Evolutionary conservation across 176 grass and related monocot genomes (phyloP).

Genomic region (Oropetium thomaeum): DNA sequence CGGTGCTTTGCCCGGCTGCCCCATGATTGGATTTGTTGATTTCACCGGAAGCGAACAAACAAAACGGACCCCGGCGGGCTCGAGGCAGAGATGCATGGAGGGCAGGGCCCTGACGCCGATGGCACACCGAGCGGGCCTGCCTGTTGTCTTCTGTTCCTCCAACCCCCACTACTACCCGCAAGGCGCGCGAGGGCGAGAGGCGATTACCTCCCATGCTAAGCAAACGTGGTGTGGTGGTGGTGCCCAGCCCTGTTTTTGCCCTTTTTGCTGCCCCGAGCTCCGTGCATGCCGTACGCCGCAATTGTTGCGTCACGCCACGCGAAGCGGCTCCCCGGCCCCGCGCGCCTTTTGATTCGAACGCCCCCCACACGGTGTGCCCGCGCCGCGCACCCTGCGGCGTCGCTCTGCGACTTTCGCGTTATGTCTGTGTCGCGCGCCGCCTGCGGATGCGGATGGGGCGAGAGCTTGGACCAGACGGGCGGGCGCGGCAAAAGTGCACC

Average conservation of each 20-base stretch:
- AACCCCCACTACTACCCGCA: neutral
- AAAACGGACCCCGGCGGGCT: neutral
- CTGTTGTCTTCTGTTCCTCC: neutral
- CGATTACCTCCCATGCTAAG: conserved; percentile 56
- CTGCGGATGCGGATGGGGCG: too few relatives aligned
- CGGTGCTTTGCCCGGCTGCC: neutral
- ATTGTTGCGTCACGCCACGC: too few relatives aligned
- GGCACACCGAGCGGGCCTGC: neutral
- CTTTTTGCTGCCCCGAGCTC: neutral
- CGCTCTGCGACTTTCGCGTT: too few relatives aligned
- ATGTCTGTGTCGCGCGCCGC: too few relatives aligned
- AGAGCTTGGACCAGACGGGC: too few relatives aligned
- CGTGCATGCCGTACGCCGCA: neutral
- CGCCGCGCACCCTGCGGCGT: too few relatives aligned
- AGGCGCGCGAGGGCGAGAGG: neutral
- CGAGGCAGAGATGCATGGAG: neutral
- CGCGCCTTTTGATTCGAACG: neutral
- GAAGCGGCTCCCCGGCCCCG: neutral
- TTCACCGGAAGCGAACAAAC: neutral
- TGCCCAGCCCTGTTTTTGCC: neutral
- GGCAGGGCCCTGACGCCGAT: conserved; percentile 6
- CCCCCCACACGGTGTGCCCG: too few relatives aligned
- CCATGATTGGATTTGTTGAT: neutral
- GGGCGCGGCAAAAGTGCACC: too few relatives aligned
- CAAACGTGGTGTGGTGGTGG: conserved; percentile 22